These are phyloP conservation scores for Collybia mongolica DNA, from an alignment of 768 basidiomycete species.

Conservation along the genomic window DNA sequence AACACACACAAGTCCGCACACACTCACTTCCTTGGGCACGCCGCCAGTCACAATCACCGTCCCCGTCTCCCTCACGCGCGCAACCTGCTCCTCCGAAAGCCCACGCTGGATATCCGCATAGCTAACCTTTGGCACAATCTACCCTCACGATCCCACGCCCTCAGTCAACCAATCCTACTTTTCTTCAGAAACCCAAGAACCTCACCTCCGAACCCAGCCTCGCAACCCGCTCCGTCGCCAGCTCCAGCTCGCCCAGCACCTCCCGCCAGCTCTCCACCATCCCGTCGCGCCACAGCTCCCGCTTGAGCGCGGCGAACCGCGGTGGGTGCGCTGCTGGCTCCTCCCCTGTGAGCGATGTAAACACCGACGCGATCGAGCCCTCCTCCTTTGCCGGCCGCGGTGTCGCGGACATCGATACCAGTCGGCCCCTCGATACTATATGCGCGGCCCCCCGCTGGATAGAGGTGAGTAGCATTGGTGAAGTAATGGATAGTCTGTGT, in stretches of 20 bases:
- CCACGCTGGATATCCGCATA: conserved; percentile 46
- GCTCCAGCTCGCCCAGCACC: conserved; percentile 48
- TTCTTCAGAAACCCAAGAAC: background rate
- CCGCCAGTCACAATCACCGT: conserved; percentile 57
- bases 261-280: conserved; percentile 54
- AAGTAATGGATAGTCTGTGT: too few relatives aligned
- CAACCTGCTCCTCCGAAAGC: conserved; percentile 41
- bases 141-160: too few relatives aligned
- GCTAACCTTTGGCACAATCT: conserved; percentile 53
- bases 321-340: conserved; percentile 42
- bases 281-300: conserved; percentile 42
- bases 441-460: too few relatives aligned
- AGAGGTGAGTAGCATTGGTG: too few relatives aligned
- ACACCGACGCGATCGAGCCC: conserved; percentile 38
- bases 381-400: conserved; percentile 27
- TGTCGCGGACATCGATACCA: background rate
- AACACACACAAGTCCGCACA: background rate
- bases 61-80: conserved; percentile 49
- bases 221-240: conserved; percentile 46
- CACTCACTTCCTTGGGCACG: conserved; percentile 47
- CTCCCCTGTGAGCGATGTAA: conserved; percentile 36
- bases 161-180: too few relatives aligned
- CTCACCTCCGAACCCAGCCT: conserved; percentile 45
- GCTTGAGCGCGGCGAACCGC: conserved; percentile 63
- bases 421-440: background rate